Percentiles rank a stretch among this genome's conserved stretches.
These are phyloP conservation scores for Quercus gilva DNA, from an alignment of 306 rosid species.

Conservation along the genomic window DNA sequence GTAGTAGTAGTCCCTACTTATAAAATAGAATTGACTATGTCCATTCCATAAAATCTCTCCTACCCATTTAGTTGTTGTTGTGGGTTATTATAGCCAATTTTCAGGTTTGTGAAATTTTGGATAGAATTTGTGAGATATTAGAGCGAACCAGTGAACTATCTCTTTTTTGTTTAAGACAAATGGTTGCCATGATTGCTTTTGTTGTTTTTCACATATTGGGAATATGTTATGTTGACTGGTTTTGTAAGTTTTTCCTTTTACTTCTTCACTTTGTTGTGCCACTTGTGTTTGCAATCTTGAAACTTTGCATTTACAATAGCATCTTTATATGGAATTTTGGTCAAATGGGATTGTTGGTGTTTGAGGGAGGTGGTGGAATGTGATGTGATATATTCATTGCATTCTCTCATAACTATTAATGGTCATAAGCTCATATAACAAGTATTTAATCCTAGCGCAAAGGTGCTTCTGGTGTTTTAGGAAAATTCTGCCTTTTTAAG, in stretches of 20 bases:
- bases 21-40: constrained; percentile 16
- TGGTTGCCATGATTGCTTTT: too few relatives aligned
- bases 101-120: constrained; percentile 56
- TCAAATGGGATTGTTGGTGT: background rate
- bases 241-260: background rate
- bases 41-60: constrained; percentile 46
- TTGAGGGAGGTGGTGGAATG: background rate
- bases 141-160: too few relatives aligned
- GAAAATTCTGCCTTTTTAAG: background rate
- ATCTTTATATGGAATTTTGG: background rate
- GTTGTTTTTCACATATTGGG: too few relatives aligned
- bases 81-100: constrained; percentile 26
- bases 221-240: background rate
- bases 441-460: too few relatives aligned
- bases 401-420: background rate
- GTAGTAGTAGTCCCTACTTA: constrained; percentile 10
- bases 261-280: background rate
- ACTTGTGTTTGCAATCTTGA: background rate
- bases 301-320: background rate
- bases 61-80: constrained; percentile 17
- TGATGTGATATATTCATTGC: background rate
- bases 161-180: too few relatives aligned
- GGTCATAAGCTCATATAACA: too few relatives aligned
- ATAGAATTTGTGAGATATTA: too few relatives aligned
- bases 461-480: too few relatives aligned